Base-by-base conservation (phyloP, 192 early-diverging fungal species). In the Anaeromyces robustus region DNA sequence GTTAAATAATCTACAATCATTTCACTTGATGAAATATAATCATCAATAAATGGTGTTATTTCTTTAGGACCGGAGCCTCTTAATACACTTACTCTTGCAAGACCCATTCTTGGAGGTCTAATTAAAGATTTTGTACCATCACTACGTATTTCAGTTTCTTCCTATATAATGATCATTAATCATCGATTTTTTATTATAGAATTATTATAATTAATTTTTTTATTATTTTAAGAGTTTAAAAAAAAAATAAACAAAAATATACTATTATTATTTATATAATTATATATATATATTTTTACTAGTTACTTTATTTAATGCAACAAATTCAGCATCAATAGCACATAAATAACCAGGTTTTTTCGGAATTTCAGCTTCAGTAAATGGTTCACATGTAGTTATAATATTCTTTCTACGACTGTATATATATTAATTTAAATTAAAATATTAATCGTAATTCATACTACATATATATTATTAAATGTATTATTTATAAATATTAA, bases 271-370 rank as follows among this genome's bases (percentile, higher is more conserved):
- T 52, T 22, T 52, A 52, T 52, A 22, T 22, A 52, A 22, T 14
- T 52, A 52, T 52, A 30, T 34, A 11, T 30, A 29, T 30, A 19
- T 28, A 22, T 14, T 26, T 22, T 26, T 30, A 28, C 18, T 30
- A 28, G 7, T 28, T 78, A 89, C 89, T 80, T 88, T 89, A 37
- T 81, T 86, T 29, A 96, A 83, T 11, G 95, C 92, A 4, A 99
- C 96, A 90, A 98, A 99, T 86, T 99, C 97, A 4, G 96, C 95
- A 84, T 99, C 97, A 77, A 99, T 91, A 4, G 96, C 94, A 29
- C 92, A 89, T 16, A 95, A 81, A 78, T 90, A 92, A 9, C 90
- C 93, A 26, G 90, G 85, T 59, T 84, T 68, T 11, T 77, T 87
- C 29, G 91, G 89, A 79, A 94, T 87, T 80, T 95, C 94, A 2